Percentiles rank a stretch among this genome's conserved stretches.
phyloP scores from a whole-genome alignment of 306 rosid genomes.

The Leucaena leucocephala region DNA sequence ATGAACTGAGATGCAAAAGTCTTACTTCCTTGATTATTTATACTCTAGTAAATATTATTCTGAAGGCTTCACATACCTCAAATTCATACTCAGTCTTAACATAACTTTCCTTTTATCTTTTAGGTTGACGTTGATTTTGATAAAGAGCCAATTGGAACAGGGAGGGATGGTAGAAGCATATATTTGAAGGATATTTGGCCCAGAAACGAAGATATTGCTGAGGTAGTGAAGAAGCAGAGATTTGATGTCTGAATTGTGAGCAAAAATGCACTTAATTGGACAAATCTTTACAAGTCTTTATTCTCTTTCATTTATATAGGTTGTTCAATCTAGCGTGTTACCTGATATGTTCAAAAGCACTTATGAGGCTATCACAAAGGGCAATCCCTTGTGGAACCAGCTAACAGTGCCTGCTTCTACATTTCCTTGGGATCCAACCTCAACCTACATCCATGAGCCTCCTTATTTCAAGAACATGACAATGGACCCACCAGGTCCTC shows the following conservation, averaged over 20 bases:
- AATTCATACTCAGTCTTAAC: background rate
- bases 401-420: constrained; percentile 26
- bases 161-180: constrained; percentile 8
- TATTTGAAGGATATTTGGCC: constrained; percentile 11
- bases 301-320: background rate
- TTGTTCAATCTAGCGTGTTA: constrained; percentile 2
- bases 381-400: constrained; percentile 13
- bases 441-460: constrained; percentile 68
- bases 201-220: constrained; percentile 6
- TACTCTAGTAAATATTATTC: background rate
- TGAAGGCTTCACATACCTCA: background rate
- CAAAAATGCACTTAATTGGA: background rate
- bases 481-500: constrained; percentile 68
- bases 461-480: constrained; percentile 64
- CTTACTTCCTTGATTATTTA: background rate
- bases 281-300: background rate
- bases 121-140: constrained; percentile 13
- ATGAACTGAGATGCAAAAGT: background rate
- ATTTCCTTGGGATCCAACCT: constrained; percentile 61
- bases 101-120: background rate
- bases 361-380: constrained; percentile 2
- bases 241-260: background rate
- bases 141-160: constrained; percentile 7
- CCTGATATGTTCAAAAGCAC: constrained; percentile 13
- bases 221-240: background rate